These are phyloP conservation scores for Grosmannia penicillata DNA, from an alignment of 2,329 filamentous ascomycete species.

Conservation along the genomic window DNA sequence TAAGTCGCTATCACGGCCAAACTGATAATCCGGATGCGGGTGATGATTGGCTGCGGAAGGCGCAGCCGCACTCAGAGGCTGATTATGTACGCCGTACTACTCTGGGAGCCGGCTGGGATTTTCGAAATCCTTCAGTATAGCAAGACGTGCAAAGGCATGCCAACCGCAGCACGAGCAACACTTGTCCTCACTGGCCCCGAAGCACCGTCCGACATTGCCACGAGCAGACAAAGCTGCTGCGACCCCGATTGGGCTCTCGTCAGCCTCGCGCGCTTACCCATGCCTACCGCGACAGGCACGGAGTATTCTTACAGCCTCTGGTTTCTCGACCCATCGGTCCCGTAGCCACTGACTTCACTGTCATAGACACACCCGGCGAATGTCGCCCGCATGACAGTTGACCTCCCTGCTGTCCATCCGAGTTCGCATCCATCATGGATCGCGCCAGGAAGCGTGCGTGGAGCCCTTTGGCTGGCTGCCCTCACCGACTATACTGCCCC, in stretches of 20 bases:
- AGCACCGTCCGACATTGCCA: background rate
- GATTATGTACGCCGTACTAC: no score
- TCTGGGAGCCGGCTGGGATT: no score
- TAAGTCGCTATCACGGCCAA: conserved; percentile 4
- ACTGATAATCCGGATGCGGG: conserved; percentile 9
- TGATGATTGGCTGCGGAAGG: background rate
- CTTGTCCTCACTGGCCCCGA: background rate
- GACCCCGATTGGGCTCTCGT: conserved; percentile 3
- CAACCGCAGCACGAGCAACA: background rate
- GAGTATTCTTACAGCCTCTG: conserved; percentile 25
- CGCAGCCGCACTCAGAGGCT: no score
- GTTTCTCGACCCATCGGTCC: conserved; percentile 25
- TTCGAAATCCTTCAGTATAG: no score
- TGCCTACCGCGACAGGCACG: conserved; percentile 28
- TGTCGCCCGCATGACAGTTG: conserved; percentile 7
- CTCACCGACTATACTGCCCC: background rate
- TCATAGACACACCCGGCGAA: background rate
- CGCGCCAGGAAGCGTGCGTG: conserved; percentile 47
- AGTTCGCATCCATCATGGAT: conserved; percentile 37
- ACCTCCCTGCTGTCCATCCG: background rate
- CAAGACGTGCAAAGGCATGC: background rate
- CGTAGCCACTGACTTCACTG: conserved; percentile 20
- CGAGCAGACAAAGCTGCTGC: conserved; percentile 1
- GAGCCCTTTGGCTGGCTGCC: no score
- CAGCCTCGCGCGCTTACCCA: conserved; percentile 17